Evolutionary conservation across 2,329 filamentous ascomycete species (phyloP), one percentile per base, ranked within the genome.

Genomic region (Botrytis sinoallii): DNA sequence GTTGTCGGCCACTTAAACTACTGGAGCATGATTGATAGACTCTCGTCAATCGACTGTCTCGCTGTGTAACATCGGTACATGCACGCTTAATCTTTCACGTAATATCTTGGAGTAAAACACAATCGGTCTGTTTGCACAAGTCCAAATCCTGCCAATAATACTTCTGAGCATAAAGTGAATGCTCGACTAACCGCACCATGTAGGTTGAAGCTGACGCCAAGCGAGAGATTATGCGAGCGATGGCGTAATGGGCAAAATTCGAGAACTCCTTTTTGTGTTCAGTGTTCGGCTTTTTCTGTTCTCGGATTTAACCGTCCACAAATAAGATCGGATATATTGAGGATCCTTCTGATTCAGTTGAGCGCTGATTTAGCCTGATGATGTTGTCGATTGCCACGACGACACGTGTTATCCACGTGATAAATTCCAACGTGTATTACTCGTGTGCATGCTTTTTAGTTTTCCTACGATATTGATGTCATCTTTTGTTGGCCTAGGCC

Each of bases 371-470:
- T 48, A 48, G 20, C 18, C 42, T 8, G 61, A 44, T 42, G 22
- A 14, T 32, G n/a, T 48, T 8, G n/a, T 66, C 12, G 20, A 35
- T 48, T 16, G 16, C 42, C 10, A 8, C 12, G 3, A 16, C 25
- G 16, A 4, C 64, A 48, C 64, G 64, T 66, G 44, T 16, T 14
- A 10, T 10, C 12, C 64, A 35, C 64, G 64, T 66, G 44, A 35
- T n/a, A 0, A 10, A 10, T 10, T 2, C 2, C 22, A 10, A 38
- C 6, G 0, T 4, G 12, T n/a, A 18, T 14, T 10, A 29, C 29
- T n/a, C 8, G 4, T 10, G 7, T 10, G n/a, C 4, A 12, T 44
- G 4, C 16, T 25, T 61, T 25, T 61, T 16, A 4, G 4, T 61
- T n/a, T 22, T 7, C 12, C n/a, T 5, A 16, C 25, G 59, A 61